A percentile compares a stretch with the other conserved stretches of the same genome.
Conservation (phyloP, 768 basidiomycete genomes). For the Rubroboletus pulcherrimus region DNA sequence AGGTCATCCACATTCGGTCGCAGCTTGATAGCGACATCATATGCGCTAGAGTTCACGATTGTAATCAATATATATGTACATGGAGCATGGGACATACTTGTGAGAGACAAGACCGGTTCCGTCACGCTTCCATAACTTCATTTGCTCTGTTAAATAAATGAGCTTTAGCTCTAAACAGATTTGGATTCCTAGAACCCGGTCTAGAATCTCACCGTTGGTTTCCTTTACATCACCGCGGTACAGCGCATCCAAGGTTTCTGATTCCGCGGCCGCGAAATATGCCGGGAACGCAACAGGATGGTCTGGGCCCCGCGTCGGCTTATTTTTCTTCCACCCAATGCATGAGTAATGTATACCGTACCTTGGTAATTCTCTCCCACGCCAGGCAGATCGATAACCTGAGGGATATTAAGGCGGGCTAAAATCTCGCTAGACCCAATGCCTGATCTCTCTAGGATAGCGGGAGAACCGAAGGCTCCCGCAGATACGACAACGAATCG, state of each 20-base stretch:
- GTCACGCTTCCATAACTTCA: slow-evolving; percentile 31
- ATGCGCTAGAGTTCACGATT: slow-evolving; percentile 33
- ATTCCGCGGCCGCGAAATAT: slow-evolving; percentile 43
- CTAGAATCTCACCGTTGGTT: slow-evolving; percentile 35
- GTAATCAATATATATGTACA: not conserved
- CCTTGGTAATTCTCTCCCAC: slow-evolving; percentile 70
- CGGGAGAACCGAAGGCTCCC: slow-evolving; percentile 54
- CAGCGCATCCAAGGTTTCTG: slow-evolving; percentile 47
- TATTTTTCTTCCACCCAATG: not conserved
- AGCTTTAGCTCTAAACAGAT: slow-evolving; percentile 9
- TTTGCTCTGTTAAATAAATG: slow-evolving; percentile 29
- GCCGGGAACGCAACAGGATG: slow-evolving; percentile 26
- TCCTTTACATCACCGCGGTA: slow-evolving; percentile 38
- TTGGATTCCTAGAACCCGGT: not conserved
- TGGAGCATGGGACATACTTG: slow-evolving; percentile 40
- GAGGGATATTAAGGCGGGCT: slow-evolving; percentile 42
- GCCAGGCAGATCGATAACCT: slow-evolving; percentile 62
- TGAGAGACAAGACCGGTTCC: slow-evolving; percentile 51
- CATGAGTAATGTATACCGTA: slow-evolving; percentile 33
- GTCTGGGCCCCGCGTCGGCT: slow-evolving; percentile 17
- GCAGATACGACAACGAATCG: slow-evolving; percentile 47
- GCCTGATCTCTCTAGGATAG: slow-evolving; percentile 60
- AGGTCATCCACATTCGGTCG: slow-evolving; percentile 51
- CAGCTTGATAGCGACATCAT: slow-evolving; percentile 55
- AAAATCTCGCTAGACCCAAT: slow-evolving; percentile 56